A percentile compares a stretch with the other conserved stretches of the same genome.
phyloP scores from a whole-genome alignment of 805 yeast genomes.

The Starmera dryadoides region DNA sequence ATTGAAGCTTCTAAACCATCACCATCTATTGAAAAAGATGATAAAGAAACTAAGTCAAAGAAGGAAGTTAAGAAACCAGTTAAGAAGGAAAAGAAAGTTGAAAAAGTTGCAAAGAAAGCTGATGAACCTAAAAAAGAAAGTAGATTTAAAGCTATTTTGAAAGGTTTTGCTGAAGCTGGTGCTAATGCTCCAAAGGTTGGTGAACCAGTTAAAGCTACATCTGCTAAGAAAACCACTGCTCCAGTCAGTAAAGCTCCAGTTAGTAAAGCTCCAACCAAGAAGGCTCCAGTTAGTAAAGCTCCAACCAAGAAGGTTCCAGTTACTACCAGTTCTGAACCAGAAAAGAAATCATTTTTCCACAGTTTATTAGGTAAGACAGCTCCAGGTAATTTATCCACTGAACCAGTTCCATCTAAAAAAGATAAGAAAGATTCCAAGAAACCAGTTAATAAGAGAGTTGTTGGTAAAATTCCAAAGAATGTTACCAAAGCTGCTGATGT shows the following conservation, averaged over 20 bases:
- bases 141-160: not conserved
- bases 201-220: not conserved
- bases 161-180: slow-evolving; percentile 1
- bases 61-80: slow-evolving; percentile 1
- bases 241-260: not conserved
- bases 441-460: not conserved
- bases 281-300: not conserved
- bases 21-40: not conserved
- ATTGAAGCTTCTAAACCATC: not conserved
- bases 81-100: not conserved
- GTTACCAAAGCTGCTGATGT: not conserved
- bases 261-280: not conserved
- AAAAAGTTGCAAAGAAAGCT: not conserved
- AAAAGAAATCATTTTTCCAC: not conserved
- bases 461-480: not conserved
- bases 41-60: not conserved
- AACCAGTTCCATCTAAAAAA: not conserved
- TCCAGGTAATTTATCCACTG: too few relatives aligned
- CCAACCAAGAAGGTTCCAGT: not conserved
- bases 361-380: too few relatives aligned
- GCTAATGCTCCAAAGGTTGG: slow-evolving; percentile 1
- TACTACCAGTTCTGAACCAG: not conserved
- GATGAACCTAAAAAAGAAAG: not conserved
- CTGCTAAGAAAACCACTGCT: not conserved
- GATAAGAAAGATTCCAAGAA: not conserved